phyloP scores from a whole-genome alignment of 805 yeast species.

The Barnettozyma salicaria region DNA sequence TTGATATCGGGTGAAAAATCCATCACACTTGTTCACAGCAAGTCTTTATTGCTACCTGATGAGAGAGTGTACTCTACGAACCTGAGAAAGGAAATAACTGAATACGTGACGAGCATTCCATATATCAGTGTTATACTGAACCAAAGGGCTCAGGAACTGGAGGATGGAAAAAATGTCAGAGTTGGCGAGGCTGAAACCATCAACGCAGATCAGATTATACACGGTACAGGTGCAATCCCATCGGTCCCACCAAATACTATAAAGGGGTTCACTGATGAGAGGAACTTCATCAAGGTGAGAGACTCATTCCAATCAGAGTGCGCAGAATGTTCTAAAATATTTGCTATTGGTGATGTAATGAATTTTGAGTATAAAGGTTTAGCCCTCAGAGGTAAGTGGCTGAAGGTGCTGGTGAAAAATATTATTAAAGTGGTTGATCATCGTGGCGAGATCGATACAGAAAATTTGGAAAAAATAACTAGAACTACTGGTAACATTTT shows the following conservation, averaged over 20 bases:
- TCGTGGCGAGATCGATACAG: not conserved
- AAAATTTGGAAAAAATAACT: not conserved
- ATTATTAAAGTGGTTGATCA: constrained; percentile 5
- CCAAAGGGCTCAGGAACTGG: constrained; percentile 7
- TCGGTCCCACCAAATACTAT: constrained; percentile 11
- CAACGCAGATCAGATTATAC: constrained; percentile 7
- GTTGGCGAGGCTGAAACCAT: constrained; percentile 1
- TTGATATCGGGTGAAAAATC: constrained; percentile 12
- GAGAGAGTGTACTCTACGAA: constrained; percentile 8
- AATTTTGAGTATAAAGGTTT: constrained; percentile 22
- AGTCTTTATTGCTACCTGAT: constrained; percentile 13
- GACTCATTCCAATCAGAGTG: constrained; percentile 8
- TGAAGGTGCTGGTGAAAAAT: constrained; percentile 16
- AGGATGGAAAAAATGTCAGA: constrained; percentile 1
- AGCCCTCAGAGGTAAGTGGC: constrained; percentile 9
- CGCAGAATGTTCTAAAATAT: constrained; percentile 19
- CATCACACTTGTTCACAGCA: constrained; percentile 18
- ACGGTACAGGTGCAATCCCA: constrained; percentile 10
- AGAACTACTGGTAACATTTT: constrained; percentile 1
- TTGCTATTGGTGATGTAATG: constrained; percentile 30
- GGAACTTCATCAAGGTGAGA: constrained; percentile 10
- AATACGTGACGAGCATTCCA: constrained; percentile 3
- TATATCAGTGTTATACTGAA: constrained; percentile 12
- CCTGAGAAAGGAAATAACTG: constrained; percentile 12
- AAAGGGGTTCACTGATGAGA: not conserved